Conservation (phyloP, 805 yeast species). For the Metschnikowia arizonensis region DNA sequence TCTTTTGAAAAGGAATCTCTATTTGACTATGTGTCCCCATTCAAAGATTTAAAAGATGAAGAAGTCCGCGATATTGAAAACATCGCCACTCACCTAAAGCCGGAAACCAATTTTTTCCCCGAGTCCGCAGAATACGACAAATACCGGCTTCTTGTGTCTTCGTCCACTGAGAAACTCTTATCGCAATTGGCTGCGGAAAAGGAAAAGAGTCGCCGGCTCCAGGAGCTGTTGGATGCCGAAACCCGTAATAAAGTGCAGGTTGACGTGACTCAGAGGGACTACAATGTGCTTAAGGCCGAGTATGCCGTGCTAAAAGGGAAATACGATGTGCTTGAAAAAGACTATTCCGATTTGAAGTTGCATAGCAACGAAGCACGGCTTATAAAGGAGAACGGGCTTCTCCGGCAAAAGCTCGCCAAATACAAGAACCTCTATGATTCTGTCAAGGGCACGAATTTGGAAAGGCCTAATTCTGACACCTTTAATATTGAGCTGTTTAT, state of each 20-base stretch:
- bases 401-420: conserved; percentile 33
- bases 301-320: conserved; percentile 4
- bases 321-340: conserved; percentile 7
- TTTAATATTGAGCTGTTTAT: neutral
- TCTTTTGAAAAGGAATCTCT: conserved; percentile 2
- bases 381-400: conserved; percentile 26
- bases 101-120: conserved; percentile 1
- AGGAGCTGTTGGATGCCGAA: conserved; percentile 8
- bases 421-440: conserved; percentile 31
- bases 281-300: conserved; percentile 9
- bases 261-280: conserved; percentile 6
- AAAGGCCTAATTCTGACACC: neutral
- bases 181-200: conserved; percentile 14
- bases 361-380: conserved; percentile 17
- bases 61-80: conserved; percentile 3
- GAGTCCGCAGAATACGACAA: conserved; percentile 24
- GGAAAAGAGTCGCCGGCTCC: conserved; percentile 2
- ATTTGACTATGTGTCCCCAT: conserved; percentile 3
- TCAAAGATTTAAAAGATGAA: neutral
- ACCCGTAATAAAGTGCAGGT: neutral
- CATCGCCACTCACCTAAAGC: neutral
- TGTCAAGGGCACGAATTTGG: neutral
- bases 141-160: conserved; percentile 24
- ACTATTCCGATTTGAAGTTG: conserved; percentile 4
- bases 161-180: conserved; percentile 28